Conservation (phyloP, 139 green algal genomes). For the Chlorella sorokiniana region DNA sequence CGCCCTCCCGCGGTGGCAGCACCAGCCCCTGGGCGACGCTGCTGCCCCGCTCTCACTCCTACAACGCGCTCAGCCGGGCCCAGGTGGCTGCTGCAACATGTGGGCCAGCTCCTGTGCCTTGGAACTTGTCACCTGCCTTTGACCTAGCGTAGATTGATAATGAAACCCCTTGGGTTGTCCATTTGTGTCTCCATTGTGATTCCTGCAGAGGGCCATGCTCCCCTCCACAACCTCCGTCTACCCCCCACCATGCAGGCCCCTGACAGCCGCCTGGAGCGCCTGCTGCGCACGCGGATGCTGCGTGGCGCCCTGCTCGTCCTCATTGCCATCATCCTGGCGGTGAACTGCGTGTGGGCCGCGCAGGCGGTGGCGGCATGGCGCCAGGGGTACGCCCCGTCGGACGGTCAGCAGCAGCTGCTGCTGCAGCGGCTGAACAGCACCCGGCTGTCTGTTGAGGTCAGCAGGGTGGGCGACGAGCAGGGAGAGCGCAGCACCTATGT, state of each 20-base stretch:
- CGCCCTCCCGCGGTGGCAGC: neutral
- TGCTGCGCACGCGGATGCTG: conserved; percentile 1
- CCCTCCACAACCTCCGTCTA: neutral
- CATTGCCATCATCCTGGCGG: conserved; percentile 4
- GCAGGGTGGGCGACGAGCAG: neutral
- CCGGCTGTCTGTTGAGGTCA: conserved; percentile 7
- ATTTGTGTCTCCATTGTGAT: neutral
- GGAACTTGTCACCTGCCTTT: neutral
- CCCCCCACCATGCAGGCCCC: neutral
- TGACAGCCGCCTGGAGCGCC: neutral
- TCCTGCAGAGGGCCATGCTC: neutral
- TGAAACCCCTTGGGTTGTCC: neutral
- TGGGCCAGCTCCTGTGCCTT: too few relatives aligned
- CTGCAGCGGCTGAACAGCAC: conserved; percentile 17
- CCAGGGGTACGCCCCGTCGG: neutral
- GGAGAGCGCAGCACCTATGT: neutral
- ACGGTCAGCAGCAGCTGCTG: neutral
- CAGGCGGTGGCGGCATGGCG: conserved; percentile 14
- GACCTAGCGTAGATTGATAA: neutral
- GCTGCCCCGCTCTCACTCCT: conserved; percentile 11
- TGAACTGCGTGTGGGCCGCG: conserved; percentile 3
- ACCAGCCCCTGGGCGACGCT: neutral
- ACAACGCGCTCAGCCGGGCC: neutral
- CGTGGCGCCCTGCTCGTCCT: conserved; percentile 4
- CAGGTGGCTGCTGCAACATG: neutral